Base-by-base conservation (phyloP, 2,329 filamentous ascomycete genomes). In the Apiospora saccharicola region DNA sequence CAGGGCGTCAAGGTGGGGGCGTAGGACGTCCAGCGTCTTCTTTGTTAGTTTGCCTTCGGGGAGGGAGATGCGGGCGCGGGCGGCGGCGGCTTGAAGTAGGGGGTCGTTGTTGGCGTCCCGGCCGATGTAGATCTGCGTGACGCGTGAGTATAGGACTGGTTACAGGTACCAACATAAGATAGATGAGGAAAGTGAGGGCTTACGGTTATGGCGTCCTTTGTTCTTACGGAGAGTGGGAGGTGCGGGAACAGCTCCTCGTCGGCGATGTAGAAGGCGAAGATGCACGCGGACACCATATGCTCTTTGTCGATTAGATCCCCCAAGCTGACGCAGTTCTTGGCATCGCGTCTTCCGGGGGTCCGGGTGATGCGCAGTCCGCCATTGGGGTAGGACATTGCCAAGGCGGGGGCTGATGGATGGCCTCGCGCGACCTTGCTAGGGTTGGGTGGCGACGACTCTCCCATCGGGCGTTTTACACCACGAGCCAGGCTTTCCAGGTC, bases 331-430 rank as follows among this genome's bases (percentile, higher is more conserved):
- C 77, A 78, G 51, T 79, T 79, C 53, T 76, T 77, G 13, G 74
- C 69, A 6, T 71, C n/a, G 34, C 37, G 43, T 67, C 77, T 73
- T 3, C 77, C 77, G 0, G 74, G 73, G 3, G 77, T 78, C n/a
- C 77, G 75, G 12, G 77, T 79, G 41, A 79, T 78, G 19, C 77
- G 75, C 24, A 79, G 69, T 1, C 74, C 77, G 19, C 77, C 77
- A 41, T 75, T 72, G 19, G 75, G 73, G 68, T 75, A 79, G 34
- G 72, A 67, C 75, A 78, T 53, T 12, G 13, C 49, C 13, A 26
- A 14, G 14, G 49, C n/a, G 14, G 49, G 12, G 44, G 44, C 19
- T 16, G 44, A 16, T 19, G 44, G 5, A 46, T 19, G 44, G 26
- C 26, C 26, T 47, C 22, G 16, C 44, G 44, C 44, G 16, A 47